A percentile compares a stretch with the other conserved stretches of the same genome.
phyloP scores from a whole-genome alignment of 2,329 filamentous ascomycete species.

The Fonsecaea pedrosoi region DNA sequence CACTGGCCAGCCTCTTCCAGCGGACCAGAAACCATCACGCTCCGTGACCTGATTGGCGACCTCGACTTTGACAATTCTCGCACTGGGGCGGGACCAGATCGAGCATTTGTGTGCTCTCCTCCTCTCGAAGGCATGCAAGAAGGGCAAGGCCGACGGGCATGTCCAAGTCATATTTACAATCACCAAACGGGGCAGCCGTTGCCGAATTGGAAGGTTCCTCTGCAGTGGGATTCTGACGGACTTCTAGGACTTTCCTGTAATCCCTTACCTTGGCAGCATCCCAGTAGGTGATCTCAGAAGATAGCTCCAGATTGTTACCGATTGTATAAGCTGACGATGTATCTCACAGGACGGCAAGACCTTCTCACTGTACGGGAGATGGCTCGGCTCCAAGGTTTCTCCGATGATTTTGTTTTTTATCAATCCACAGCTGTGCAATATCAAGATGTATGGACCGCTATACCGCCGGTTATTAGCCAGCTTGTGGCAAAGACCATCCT shows the following conservation, averaged over 20 bases:
- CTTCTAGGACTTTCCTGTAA: not conserved
- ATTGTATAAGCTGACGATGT: not conserved
- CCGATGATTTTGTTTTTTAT: slow-evolving; percentile 35
- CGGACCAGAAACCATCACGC: not conserved
- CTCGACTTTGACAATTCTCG: slow-evolving; percentile 12
- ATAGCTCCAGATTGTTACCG: not conserved
- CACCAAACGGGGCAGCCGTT: slow-evolving; percentile 7
- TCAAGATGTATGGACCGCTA: slow-evolving; percentile 21
- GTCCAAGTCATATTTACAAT: slow-evolving; percentile 10
- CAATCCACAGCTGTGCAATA: slow-evolving; percentile 20
- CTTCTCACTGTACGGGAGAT: slow-evolving; percentile 34
- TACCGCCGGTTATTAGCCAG: slow-evolving; percentile 28
- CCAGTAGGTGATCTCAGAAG: slow-evolving; percentile 13
- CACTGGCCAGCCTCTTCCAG: not conserved
- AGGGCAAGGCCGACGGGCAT: not conserved
- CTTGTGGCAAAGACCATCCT: slow-evolving; percentile 17
- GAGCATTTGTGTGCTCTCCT: slow-evolving; percentile 9
- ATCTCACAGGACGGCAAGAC: slow-evolving; percentile 25
- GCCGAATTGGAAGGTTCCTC: not conserved
- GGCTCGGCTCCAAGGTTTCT: slow-evolving; percentile 35
- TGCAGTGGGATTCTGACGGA: not conserved
- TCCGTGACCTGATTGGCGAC: slow-evolving; percentile 10
- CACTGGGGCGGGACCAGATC: not conserved
- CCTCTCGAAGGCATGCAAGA: not conserved
- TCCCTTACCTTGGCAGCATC: slow-evolving; percentile 14